Evolutionary conservation across 176 grass and related monocot species (phyloP).

Genomic region (Ensete glaucum): DNA sequence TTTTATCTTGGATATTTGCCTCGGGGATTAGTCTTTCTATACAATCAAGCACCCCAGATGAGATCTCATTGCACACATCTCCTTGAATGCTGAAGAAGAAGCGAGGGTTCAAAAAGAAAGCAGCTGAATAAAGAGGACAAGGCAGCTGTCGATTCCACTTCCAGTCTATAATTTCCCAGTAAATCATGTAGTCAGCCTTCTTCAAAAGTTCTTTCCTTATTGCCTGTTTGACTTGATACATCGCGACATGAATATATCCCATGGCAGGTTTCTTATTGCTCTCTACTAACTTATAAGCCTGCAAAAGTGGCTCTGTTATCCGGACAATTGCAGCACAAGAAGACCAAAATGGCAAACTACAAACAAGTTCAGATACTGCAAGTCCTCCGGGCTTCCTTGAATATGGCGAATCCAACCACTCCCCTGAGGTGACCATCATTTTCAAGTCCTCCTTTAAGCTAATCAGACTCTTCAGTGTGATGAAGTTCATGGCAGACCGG

Average conservation of each 20-base stretch:
- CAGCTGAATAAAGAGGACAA: constrained; percentile 62
- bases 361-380: constrained; percentile 46
- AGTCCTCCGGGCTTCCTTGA: constrained; percentile 58
- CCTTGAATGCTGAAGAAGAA: constrained; percentile 76
- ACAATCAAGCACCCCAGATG: constrained; percentile 79
- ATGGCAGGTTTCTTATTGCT: constrained; percentile 66
- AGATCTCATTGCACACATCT: constrained; percentile 59
- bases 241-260: constrained; percentile 73
- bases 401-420: constrained; percentile 47
- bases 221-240: constrained; percentile 64
- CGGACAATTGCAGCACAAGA: constrained; percentile 53
- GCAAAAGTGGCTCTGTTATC: constrained; percentile 61
- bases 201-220: constrained; percentile 69
- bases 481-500: constrained; percentile 58
- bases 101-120: constrained; percentile 75
- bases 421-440: constrained; percentile 56
- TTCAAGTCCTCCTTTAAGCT: constrained; percentile 54
- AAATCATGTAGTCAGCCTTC: constrained; percentile 53
- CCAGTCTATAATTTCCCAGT: constrained; percentile 78
- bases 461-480: constrained; percentile 70
- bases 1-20: constrained; percentile 78
- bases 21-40: constrained; percentile 82
- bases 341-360: constrained; percentile 56
- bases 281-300: constrained; percentile 63
- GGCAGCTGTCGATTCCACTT: constrained; percentile 56